These are phyloP conservation scores for Pseudohyphozyma bogoriensis DNA, from an alignment of 768 basidiomycete genomes.

Conservation along the genomic window DNA sequence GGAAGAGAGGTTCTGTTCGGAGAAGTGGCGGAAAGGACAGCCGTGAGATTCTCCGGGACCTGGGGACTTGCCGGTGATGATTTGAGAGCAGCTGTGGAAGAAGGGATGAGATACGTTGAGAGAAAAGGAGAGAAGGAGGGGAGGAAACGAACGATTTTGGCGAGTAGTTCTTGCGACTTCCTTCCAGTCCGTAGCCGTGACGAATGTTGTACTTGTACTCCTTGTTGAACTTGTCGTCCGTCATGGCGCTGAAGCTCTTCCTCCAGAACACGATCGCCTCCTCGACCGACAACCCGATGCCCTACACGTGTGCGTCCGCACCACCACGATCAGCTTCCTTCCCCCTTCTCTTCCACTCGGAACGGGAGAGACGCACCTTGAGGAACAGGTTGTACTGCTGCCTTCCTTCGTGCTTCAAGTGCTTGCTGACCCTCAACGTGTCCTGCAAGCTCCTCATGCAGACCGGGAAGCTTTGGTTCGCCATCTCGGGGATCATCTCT, in stretches of 20 bases:
- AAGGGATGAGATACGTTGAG: not conserved
- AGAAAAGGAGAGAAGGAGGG: not conserved
- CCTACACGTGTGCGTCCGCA: conserved; percentile 50
- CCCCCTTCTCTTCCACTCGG: not conserved
- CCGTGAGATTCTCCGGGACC: conserved; percentile 63
- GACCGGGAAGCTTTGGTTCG: conserved; percentile 79
- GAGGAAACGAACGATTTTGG: conserved; percentile 60
- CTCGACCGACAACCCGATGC: conserved; percentile 82
- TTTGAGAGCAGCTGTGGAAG: conserved; percentile 66
- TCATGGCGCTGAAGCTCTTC: conserved; percentile 63
- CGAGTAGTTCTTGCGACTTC: conserved; percentile 85
- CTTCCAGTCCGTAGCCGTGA: conserved; percentile 87
- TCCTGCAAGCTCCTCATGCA: conserved; percentile 92
- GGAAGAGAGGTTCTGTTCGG: conserved; percentile 66
- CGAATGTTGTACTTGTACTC: conserved; percentile 96
- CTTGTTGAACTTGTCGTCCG: conserved; percentile 95
- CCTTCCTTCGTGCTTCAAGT: conserved; percentile 85
- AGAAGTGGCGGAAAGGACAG: conserved; percentile 87
- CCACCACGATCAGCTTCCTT: too few species aligned
- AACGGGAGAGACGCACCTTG: conserved; percentile 52
- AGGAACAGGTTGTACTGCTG: conserved; percentile 87
- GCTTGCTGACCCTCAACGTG: conserved; percentile 60
- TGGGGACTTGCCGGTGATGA: conserved; percentile 61
- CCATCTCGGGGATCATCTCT: conserved; percentile 84
- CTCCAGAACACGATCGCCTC: conserved; percentile 92